Evolutionary conservation across 192 early-diverging fungal species (phyloP).

Genomic region (Borealophlyctis nickersoniae): DNA sequence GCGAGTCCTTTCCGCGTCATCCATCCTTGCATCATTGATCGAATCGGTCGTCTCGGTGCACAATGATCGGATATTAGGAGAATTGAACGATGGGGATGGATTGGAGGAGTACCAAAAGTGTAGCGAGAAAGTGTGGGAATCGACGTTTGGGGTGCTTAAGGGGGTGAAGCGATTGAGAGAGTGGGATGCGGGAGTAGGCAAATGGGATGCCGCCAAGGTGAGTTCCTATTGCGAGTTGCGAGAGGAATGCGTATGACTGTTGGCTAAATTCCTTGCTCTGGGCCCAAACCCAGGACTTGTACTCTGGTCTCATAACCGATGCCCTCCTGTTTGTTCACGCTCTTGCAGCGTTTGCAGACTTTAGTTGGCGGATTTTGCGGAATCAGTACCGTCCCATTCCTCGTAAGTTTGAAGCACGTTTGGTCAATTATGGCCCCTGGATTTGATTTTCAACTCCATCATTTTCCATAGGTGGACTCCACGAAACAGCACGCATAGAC

Average conservation of each 20-base stretch:
- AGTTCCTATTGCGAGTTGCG: not conserved
- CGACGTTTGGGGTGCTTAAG: constrained; percentile 15
- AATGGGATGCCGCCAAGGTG: not conserved
- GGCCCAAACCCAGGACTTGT: not conserved
- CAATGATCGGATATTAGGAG: constrained; percentile 13
- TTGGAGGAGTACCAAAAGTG: constrained; percentile 21
- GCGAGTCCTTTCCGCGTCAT: constrained; percentile 21
- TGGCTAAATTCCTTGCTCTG: too few relatives aligned
- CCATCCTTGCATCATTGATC: constrained; percentile 18
- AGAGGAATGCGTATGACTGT: constrained; percentile 7
- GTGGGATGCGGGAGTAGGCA: constrained; percentile 16
- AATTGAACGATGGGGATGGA: constrained; percentile 1
- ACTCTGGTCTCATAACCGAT: constrained; percentile 3
- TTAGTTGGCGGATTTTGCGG: constrained; percentile 12
- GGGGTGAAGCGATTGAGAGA: constrained; percentile 21
- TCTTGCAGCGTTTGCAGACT: constrained; percentile 16
- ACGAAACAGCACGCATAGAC: too few relatives aligned
- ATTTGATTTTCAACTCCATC: too few relatives aligned
- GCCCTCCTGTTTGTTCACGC: constrained; percentile 9
- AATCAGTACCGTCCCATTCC: not conserved
- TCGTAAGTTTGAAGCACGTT: not conserved
- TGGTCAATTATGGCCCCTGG: too few relatives aligned
- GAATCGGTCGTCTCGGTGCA: constrained; percentile 24
- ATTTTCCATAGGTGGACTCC: too few relatives aligned
- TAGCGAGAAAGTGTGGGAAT: constrained; percentile 23